phyloP scores from a whole-genome alignment of 257 asterid species.

The Agastache rugosa region DNA sequence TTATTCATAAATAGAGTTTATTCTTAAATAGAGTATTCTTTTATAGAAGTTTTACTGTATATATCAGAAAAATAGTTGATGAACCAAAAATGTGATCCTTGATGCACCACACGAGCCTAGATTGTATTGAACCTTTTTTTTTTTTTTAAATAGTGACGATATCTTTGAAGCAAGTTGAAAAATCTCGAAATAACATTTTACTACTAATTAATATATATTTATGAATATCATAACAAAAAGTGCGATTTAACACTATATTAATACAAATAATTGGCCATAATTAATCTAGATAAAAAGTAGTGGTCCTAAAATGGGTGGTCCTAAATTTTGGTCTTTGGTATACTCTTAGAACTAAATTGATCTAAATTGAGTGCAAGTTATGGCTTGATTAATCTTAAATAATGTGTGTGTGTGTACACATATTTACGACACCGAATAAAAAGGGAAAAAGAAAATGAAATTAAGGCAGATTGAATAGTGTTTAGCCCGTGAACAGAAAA shows the following conservation, averaged over 20 bases:
- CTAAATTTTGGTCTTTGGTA: slow-evolving; percentile 24
- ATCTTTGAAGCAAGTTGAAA: slow-evolving; percentile 24
- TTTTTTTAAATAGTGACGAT: too few relatives aligned
- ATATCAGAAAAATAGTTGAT: background rate
- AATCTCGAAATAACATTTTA: background rate
- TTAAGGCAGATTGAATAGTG: slow-evolving; percentile 1
- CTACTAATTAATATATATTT: too few relatives aligned
- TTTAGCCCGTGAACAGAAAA: slow-evolving; percentile 36
- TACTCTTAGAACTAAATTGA: too few relatives aligned
- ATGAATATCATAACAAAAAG: background rate
- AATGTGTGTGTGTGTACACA: too few relatives aligned
- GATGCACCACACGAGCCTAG: slow-evolving; percentile 25
- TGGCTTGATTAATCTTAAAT: background rate
- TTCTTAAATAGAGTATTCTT: too few relatives aligned
- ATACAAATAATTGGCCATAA: background rate
- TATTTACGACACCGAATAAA: background rate
- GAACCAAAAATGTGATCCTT: slow-evolving; percentile 12
- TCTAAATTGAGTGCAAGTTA: slow-evolving; percentile 22
- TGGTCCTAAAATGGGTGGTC: slow-evolving; percentile 22
- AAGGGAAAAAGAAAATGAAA: background rate
- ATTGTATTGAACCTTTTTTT: slow-evolving; percentile 1
- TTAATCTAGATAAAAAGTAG: background rate
- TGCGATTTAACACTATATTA: background rate
- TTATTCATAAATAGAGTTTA: too few relatives aligned
- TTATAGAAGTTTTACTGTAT: too few relatives aligned